phyloP scores from a whole-genome alignment of 164 flowering plant genomes.

The Macadamia integrifolia region DNA sequence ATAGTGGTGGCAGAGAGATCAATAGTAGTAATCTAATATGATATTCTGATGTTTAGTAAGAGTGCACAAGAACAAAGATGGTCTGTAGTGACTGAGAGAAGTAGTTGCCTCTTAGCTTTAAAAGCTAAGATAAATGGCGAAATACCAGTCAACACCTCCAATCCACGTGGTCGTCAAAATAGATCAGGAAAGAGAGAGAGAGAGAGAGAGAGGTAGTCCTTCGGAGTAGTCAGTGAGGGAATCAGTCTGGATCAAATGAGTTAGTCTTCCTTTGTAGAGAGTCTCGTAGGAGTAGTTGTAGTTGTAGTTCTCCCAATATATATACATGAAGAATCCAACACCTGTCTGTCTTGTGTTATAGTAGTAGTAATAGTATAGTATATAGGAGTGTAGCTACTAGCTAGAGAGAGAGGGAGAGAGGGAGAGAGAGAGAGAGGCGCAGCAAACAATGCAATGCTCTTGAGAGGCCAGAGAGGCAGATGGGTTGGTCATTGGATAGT shows the following conservation, averaged over 20 bases:
- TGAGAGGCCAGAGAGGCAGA: slow-evolving; percentile 12
- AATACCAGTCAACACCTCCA: slow-evolving; percentile 12
- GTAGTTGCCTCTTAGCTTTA: slow-evolving; percentile 4
- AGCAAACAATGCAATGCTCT: slow-evolving; percentile 16
- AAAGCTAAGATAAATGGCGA: slow-evolving; percentile 6
- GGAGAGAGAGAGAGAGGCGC: slow-evolving; percentile 15
- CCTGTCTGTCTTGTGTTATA: background rate
- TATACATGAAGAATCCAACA: too few species aligned
- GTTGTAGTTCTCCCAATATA: too few species aligned
- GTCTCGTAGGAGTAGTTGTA: background rate
- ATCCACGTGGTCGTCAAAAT: background rate
- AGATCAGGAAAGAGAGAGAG: too few species aligned
- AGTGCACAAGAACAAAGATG: background rate
- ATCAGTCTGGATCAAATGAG: background rate
- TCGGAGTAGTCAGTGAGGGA: background rate
- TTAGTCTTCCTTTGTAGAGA: background rate
- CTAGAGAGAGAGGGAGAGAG: background rate
- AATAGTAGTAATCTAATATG: too few species aligned
- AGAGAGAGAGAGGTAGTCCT: background rate
- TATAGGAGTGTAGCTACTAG: too few species aligned
- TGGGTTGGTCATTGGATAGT: slow-evolving; percentile 50
- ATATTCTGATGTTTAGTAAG: background rate
- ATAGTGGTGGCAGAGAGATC: too few species aligned
- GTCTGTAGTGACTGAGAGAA: background rate
- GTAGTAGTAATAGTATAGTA: background rate